These are phyloP conservation scores for Otatea glauca DNA, from an alignment of 176 grass and related monocot species.

Conservation along the genomic window DNA sequence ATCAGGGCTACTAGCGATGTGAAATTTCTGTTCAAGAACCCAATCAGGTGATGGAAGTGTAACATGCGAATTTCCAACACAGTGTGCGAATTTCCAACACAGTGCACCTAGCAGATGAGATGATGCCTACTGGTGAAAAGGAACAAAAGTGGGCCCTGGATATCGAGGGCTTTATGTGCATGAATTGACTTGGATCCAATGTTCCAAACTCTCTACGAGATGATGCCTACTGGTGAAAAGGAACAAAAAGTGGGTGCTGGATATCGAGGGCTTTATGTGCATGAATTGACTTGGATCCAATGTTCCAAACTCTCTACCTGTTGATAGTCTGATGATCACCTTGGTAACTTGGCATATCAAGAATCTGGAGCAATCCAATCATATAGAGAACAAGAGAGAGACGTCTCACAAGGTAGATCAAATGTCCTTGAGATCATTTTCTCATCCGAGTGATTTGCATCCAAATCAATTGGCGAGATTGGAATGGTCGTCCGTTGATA, in stretches of 20 bases:
- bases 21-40: conserved; percentile 74
- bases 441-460: neutral
- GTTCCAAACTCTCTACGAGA: neutral
- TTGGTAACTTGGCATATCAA: neutral
- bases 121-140: neutral
- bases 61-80: too few species aligned
- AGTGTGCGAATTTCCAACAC: too few species aligned
- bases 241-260: too few species aligned
- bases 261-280: too few species aligned
- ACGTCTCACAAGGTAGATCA: neutral
- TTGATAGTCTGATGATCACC: neutral
- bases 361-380: neutral
- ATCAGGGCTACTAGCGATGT: conserved; percentile 40
- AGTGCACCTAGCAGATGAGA: neutral
- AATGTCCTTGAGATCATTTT: neutral
- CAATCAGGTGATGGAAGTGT: conserved; percentile 51
- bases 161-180: neutral
- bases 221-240: too few species aligned
- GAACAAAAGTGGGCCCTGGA: neutral
- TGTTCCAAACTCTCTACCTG: neutral
- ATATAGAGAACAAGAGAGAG: neutral
- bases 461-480: neutral
- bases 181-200: neutral
- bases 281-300: too few species aligned
- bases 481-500: neutral